Conservation (phyloP, 768 basidiomycete genomes). For the Polyporus arcularius region DNA sequence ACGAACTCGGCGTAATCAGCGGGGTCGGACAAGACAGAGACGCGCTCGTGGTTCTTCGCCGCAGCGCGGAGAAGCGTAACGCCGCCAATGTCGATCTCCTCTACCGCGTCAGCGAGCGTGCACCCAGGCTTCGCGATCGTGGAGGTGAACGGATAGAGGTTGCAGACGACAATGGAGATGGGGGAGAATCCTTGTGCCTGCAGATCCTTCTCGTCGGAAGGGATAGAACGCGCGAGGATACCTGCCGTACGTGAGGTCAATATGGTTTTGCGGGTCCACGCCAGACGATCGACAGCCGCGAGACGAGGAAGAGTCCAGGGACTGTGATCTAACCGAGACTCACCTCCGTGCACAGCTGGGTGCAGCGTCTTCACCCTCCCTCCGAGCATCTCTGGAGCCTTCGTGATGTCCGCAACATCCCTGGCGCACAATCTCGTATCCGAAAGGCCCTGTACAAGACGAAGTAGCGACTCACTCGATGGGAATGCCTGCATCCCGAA, state of each 20-base stretch:
- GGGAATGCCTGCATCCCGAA: slow-evolving; percentile 87
- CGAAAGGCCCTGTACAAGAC: background rate
- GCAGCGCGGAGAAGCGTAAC: slow-evolving; percentile 97
- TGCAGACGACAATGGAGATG: slow-evolving; percentile 98
- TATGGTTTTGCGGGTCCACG: background rate
- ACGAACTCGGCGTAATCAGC: slow-evolving; percentile 85
- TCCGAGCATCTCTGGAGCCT: slow-evolving; percentile 98
- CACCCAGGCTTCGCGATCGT: slow-evolving; percentile 89
- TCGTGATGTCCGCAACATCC: slow-evolving; percentile 96
- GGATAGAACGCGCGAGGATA: slow-evolving; percentile 90
- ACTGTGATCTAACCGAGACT: slow-evolving; percentile 14
- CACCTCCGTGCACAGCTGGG: slow-evolving; percentile 96
- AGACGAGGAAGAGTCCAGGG: too few species aligned
- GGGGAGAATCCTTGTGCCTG: slow-evolving; percentile 81
- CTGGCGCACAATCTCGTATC: slow-evolving; percentile 41
- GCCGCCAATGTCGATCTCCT: slow-evolving; percentile 98
- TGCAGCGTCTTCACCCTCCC: slow-evolving; percentile 98
- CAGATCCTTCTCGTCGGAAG: slow-evolving; percentile 88
- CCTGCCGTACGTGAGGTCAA: slow-evolving; percentile 44
- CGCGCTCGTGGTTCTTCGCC: slow-evolving; percentile 96
- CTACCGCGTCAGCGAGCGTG: slow-evolving; percentile 89
- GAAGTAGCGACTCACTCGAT: slow-evolving; percentile 69
- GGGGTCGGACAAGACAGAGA: slow-evolving; percentile 87
- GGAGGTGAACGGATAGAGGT: slow-evolving; percentile 94
- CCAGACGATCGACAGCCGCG: too few species aligned